Percentiles rank a stretch among this genome's conserved stretches.
Evolutionary conservation across 2,329 filamentous ascomycete species (phyloP).

Genomic region (Aspergillus intermedius): DNA sequence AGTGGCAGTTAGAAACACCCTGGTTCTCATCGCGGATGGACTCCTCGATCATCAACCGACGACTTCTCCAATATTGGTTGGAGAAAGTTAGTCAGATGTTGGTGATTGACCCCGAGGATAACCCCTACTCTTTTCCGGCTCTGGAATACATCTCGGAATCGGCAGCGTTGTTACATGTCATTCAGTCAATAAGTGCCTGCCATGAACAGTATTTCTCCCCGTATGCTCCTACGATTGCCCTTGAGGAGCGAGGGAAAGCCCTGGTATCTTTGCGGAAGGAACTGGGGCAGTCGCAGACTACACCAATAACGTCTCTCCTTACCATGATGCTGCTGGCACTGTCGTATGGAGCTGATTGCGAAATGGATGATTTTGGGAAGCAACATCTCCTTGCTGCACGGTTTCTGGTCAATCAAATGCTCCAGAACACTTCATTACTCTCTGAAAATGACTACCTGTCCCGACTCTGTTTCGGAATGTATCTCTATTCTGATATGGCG

Average conservation of each 20-base stretch:
- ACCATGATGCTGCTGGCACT: no score
- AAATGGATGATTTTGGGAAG: no score
- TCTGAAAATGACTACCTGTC: no score
- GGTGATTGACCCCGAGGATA: slow-evolving; percentile 10
- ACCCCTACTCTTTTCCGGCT: slow-evolving; percentile 8
- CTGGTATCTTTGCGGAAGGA: no score
- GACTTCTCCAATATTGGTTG: slow-evolving; percentile 13
- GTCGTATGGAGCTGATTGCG: no score
- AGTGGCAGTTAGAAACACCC: slow-evolving; percentile 10
- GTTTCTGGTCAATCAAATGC: no score
- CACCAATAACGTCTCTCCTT: no score
- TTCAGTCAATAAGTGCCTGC: slow-evolving; percentile 10
- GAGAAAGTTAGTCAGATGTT: slow-evolving; percentile 9
- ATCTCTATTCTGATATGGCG: no score
- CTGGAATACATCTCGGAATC: slow-evolving; percentile 9
- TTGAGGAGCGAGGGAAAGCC: slow-evolving; percentile 14
- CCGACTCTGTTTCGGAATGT: no score
- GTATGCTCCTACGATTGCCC: slow-evolving; percentile 1
- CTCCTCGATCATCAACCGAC: slow-evolving; percentile 4
- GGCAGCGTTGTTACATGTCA: slow-evolving; percentile 8
- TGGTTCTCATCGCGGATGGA: slow-evolving; percentile 6
- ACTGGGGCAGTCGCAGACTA: no score
- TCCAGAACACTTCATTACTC: no score
- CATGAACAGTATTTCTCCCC: slow-evolving; percentile 11
- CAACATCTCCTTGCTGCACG: no score